Evolutionary conservation across 345 rosid species (phyloP), one percentile per base, ranked within the genome.

Genomic region (Linum tenue): DNA sequence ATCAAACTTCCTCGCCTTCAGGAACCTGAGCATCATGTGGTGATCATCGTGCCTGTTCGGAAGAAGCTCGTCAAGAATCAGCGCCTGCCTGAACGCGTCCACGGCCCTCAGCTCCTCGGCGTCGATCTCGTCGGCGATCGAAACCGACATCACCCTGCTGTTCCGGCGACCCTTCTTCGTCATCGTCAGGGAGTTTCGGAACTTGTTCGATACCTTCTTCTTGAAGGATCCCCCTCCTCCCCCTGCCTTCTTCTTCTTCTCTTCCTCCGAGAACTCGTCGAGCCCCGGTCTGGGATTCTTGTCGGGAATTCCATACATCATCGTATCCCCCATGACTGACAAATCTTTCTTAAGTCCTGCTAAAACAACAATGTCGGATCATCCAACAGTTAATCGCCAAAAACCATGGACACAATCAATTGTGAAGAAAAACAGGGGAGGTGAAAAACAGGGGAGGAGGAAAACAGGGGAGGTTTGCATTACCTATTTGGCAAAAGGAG

Each of bases 1-100:
- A 38, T 89, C 98, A 59, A 84, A 92, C 76, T 87, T 92, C 80
- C 98, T 84, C 31, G 98, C 96, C 84, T 73, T 82, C 65, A 92
- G 77, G 71, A 92, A 83, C 99, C 98, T 81, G 61, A 89, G 90
- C 96, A 92, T 86, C 87, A 76, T 78, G 59, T 84, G 91, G 66
- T 73, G 90, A 70, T 88, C 95, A 70, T 92, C 98, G 8, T 86
- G 97, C 50, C 72, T 92, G 3, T 77, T 63, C 9, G 98, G 91
- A 38, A 92, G 75, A 10, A 90, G 69, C 73, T 90, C 98, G 3
- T 92, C 98, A 56, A 85, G 73, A 51, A 90, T 79, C 67, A 92
- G 98, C 37, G 85, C 81, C 69, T 90, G 97, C 53, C 97, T 97
- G 66, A 92, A 90, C 0, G 90, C 85, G 62, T 86, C 97, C 12